These are phyloP conservation scores for Teratosphaeria destructans DNA, from an alignment of 2,329 filamentous ascomycete genomes.

Conservation along the genomic window DNA sequence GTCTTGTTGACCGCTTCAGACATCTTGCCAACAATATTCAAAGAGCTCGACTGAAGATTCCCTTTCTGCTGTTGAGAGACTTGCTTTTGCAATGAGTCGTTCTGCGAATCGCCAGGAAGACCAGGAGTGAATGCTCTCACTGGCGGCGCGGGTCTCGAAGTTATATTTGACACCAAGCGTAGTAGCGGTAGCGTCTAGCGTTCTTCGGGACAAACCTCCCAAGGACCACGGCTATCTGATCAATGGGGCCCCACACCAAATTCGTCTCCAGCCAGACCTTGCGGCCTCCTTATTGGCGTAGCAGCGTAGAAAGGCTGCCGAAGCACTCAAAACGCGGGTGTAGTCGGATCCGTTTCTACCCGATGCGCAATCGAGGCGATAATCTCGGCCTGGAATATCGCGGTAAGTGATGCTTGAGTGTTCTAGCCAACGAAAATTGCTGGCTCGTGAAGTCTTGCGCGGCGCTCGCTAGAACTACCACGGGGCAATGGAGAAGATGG, in stretches of 20 bases:
- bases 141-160: slow-evolving; percentile 11
- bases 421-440: background rate
- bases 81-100: slow-evolving; percentile 49
- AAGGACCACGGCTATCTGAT: background rate
- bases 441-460: background rate
- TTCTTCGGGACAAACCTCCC: background rate
- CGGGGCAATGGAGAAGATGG: background rate
- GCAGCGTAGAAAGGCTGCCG: background rate
- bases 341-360: background rate
- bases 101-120: slow-evolving; percentile 32
- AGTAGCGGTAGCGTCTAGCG: background rate
- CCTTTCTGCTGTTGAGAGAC: slow-evolving; percentile 47
- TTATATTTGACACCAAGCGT: slow-evolving; percentile 2
- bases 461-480: background rate
- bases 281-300: background rate
- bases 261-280: background rate
- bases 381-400: background rate
- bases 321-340: background rate
- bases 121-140: slow-evolving; percentile 16
- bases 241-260: background rate
- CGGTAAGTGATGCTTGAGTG: background rate
- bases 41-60: slow-evolving; percentile 50
- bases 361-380: background rate
- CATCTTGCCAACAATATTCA: slow-evolving; percentile 32
- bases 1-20: slow-evolving; percentile 71